phyloP scores from a whole-genome alignment of 1,284 basidiomycete genomes.

The Trametes polyzona region DNA sequence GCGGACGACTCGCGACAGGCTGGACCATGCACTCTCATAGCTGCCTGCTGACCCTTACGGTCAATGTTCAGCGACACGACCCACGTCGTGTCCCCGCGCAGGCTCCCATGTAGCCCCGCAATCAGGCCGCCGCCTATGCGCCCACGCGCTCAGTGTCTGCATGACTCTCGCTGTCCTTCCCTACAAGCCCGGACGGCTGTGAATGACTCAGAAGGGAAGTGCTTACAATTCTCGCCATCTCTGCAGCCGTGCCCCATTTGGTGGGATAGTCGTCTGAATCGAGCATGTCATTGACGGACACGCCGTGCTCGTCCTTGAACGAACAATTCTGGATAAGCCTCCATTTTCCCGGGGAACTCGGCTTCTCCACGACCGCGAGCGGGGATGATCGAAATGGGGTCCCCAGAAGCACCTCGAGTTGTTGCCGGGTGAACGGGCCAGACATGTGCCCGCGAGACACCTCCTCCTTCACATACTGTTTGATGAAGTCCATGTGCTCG shows the following conservation, averaged over 20 bases:
- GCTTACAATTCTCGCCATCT: conserved; percentile 38
- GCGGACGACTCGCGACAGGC: too few species aligned
- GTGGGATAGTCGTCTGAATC: conserved; percentile 38
- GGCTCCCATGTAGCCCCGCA: background rate
- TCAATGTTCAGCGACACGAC: too few species aligned
- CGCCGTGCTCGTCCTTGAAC: conserved; percentile 4
- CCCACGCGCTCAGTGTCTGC: background rate
- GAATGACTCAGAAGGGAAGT: background rate
- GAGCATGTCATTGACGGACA: conserved; percentile 37
- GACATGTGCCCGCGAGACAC: conserved; percentile 31
- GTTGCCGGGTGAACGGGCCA: conserved; percentile 36
- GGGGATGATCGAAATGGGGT: conserved; percentile 30
- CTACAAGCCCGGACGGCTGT: too few species aligned
- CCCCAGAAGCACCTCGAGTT: conserved; percentile 33
- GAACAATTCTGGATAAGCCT: conserved; percentile 24
- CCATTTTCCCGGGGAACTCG: conserved; percentile 3
- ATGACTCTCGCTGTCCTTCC: too few species aligned
- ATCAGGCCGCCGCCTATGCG: background rate
- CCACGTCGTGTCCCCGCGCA: background rate
- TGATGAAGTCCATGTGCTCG: conserved; percentile 26
- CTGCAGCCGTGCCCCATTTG: conserved; percentile 31
- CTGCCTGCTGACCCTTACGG: too few species aligned
- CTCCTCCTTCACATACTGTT: conserved; percentile 37
- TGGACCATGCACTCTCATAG: too few species aligned
- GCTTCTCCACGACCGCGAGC: conserved; percentile 23